Base-by-base conservation (phyloP, 306 rosid genomes). In the Cicer arietinum region DNA sequence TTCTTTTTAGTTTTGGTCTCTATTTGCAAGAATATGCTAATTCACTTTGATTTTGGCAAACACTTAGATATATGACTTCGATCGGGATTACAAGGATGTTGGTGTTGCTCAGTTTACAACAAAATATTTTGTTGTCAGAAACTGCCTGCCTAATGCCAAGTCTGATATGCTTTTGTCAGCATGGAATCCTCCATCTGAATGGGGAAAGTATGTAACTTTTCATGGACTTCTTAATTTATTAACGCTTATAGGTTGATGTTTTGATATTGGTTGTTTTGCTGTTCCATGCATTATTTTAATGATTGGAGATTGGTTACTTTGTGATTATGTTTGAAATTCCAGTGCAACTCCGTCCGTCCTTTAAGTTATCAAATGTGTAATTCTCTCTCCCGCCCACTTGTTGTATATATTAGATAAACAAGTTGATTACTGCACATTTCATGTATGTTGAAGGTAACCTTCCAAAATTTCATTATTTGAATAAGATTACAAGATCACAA, bases 121-220 rank as follows among this genome's bases (percentile, higher is more conserved):
- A 53, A 95, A 92, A 83, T 89, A 72, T 86, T 89, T 95, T 88
- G 97, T 95, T 67, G 88, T 95, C 76, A 88, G 99, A 83, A 92
- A 95, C 86, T 92, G 99, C 93, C 77, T 92, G 59, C 90, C 84
- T 10, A 80, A 85, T 85, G 98, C 89, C 50, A 95, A 90, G 88
- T 95, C 98, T 78, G 97, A 92, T 86, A 90, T 89, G 98, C 97
- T 95, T 84, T 86, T 95, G 83, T 90, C 99, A 51, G 91, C 99
- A 54, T 95, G 99, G 99, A 89, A 84, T 88, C 92, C 98, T 89
- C 99, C 96, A 35, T 41, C 71, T 1, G 98, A 95, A 79, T 90
- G 97, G 99, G 97, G 86, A 83, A 90, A 89, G 99, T 95, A 95
- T 41, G 97, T 72, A 74, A 69, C 18, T 80, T 79, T 76, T 68